These are phyloP conservation scores for Castanospermum australe DNA, from an alignment of 306 rosid genomes.

Conservation along the genomic window DNA sequence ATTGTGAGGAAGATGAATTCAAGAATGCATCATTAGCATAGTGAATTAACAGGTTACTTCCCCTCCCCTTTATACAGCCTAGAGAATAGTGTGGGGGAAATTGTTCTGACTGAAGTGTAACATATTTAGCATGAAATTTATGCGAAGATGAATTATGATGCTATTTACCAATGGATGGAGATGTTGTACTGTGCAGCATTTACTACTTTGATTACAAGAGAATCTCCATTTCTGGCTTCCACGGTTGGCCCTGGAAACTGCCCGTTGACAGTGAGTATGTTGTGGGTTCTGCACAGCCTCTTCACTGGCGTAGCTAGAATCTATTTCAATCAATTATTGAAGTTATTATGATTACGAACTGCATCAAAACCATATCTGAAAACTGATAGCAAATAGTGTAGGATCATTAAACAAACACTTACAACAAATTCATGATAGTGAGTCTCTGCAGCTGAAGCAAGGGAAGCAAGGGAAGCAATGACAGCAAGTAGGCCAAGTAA, in stretches of 20 bases:
- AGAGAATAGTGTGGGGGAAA: neutral
- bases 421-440: conserved; percentile 85
- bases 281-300: conserved; percentile 87
- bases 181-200: conserved; percentile 68
- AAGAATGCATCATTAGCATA: neutral
- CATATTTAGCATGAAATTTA: neutral
- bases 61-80: neutral
- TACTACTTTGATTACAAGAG: conserved; percentile 61
- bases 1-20: conserved; percentile 5
- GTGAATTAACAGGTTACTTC: neutral
- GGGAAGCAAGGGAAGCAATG: conserved; percentile 37
- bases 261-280: conserved; percentile 67
- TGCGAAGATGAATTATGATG: conserved; percentile 14
- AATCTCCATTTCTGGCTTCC: conserved; percentile 67
- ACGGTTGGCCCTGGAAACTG: conserved; percentile 84
- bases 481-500: conserved; percentile 43
- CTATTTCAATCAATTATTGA: conserved; percentile 36
- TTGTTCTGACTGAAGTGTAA: neutral
- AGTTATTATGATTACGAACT: neutral
- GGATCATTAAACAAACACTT: conserved; percentile 29
- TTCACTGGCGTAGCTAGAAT: conserved; percentile 56
- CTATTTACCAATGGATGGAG: conserved; percentile 72
- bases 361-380: neutral
- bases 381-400: neutral
- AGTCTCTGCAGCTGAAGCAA: conserved; percentile 45